Evolutionary conservation across 2,329 filamentous ascomycete genomes (phyloP).

Genomic region (Diaporthe australafricana): DNA sequence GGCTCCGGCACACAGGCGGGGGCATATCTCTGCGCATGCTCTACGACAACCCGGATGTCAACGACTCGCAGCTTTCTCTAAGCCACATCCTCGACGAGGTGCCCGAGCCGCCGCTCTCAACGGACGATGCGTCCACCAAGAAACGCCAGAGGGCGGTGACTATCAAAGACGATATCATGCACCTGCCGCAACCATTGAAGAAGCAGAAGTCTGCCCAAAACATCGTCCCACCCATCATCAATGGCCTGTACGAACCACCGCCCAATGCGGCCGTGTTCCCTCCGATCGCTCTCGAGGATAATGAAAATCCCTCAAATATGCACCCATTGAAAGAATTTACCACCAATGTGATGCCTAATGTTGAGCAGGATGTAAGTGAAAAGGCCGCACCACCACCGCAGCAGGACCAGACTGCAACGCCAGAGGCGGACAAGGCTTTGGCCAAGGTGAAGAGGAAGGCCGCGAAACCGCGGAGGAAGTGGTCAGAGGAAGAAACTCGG

Average conservation of each 20-base stretch:
- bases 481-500: conserved; percentile 74
- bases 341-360: conserved; percentile 39
- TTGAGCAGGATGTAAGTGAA: conserved; percentile 40
- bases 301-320: conserved; percentile 50
- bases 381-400: conserved; percentile 18
- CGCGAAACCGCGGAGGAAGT: conserved; percentile 70
- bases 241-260: conserved; percentile 71
- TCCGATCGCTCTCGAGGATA: conserved; percentile 69
- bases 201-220: conserved; percentile 70
- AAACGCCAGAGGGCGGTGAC: conserved; percentile 63
- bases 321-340: conserved; percentile 54
- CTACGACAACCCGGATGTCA: conserved; percentile 52
- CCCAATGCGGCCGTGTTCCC: conserved; percentile 72
- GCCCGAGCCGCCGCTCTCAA: conserved; percentile 45
- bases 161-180: conserved; percentile 71
- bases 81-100: conserved; percentile 60
- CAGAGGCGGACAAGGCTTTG: conserved; percentile 47
- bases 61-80: conserved; percentile 56
- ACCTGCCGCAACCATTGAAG: conserved; percentile 73
- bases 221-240: conserved; percentile 72
- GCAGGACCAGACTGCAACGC: conserved; percentile 34
- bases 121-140: conserved; percentile 59
- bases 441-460: conserved; percentile 64
- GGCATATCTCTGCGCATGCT: conserved; percentile 51
- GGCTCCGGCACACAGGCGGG: conserved; percentile 33